Percentiles rank a stretch among this genome's conserved stretches.
These are phyloP conservation scores for Alectoria sarmentosa DNA, from an alignment of 495 filamentous ascomycete genomes.

Conservation along the genomic window DNA sequence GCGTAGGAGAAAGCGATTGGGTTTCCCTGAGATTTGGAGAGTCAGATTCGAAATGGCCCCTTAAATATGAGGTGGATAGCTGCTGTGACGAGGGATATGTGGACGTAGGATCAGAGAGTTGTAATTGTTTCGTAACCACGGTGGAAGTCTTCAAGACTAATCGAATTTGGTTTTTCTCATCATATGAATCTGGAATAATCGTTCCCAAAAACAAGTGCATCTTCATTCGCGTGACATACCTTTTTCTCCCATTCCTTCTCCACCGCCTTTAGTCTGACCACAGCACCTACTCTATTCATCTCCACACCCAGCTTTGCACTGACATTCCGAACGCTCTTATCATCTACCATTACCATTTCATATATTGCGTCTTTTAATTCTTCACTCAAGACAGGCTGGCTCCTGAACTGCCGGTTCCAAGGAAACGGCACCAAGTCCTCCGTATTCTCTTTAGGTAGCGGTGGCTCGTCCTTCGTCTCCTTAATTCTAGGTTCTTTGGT, in stretches of 20 bases:
- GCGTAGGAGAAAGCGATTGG: constrained; percentile 68
- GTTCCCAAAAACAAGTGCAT: constrained; percentile 11
- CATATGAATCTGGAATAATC: constrained; percentile 38
- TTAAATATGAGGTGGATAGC: neutral
- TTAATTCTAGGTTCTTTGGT: constrained; percentile 21
- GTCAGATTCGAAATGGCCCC: neutral
- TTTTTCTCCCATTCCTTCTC: constrained; percentile 69
- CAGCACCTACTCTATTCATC: constrained; percentile 80
- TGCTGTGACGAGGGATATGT: neutral
- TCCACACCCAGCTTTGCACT: constrained; percentile 73
- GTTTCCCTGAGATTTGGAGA: constrained; percentile 55
- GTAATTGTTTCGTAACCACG: constrained; percentile 45
- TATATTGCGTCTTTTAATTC: constrained; percentile 70
- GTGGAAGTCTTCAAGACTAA: constrained; percentile 97
- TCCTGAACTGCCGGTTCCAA: constrained; percentile 61
- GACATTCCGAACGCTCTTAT: constrained; percentile 66
- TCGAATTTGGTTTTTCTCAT: constrained; percentile 81
- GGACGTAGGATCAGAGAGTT: constrained; percentile 39
- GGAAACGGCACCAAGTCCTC: constrained; percentile 60
- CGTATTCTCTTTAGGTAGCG: constrained; percentile 33
- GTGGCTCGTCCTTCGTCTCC: constrained; percentile 10
- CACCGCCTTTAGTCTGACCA: constrained; percentile 78
- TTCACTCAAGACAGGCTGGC: constrained; percentile 69
- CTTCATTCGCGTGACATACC: constrained; percentile 46
- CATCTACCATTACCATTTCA: constrained; percentile 51